Conservation (phyloP, 1,284 basidiomycete genomes). For the Fomitopsis schrenkii region DNA sequence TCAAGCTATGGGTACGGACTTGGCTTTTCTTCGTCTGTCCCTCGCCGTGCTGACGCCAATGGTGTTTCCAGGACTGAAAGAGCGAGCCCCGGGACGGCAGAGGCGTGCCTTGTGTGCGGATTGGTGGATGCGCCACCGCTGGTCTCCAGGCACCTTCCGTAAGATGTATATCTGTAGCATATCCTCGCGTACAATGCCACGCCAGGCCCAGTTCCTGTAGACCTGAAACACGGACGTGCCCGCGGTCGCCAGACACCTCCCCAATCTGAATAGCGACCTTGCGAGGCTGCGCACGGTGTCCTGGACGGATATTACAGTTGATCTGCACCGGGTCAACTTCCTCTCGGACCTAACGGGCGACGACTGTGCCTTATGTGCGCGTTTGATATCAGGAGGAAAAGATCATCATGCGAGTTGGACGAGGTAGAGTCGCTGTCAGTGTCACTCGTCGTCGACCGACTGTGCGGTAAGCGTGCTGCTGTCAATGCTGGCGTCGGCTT, state of each 20-base stretch:
- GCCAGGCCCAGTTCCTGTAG: background rate
- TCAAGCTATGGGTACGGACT: slow-evolving; percentile 82
- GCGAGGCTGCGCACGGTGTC: background rate
- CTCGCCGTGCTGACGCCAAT: background rate
- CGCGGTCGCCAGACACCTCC: background rate
- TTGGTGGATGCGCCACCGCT: background rate
- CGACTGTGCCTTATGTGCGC: background rate
- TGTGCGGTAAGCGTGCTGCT: background rate
- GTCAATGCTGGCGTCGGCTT: background rate
- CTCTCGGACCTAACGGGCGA: background rate
- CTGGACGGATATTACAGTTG: no score
- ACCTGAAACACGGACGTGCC: background rate
- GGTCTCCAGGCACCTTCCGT: background rate
- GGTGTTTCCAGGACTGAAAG: slow-evolving; percentile 2
- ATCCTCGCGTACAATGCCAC: background rate
- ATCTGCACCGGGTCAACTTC: no score
- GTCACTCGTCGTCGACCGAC: no score
- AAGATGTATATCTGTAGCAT: background rate
- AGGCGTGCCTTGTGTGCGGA: background rate
- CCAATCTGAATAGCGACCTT: background rate
- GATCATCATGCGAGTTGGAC: no score
- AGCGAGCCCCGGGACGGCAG: background rate
- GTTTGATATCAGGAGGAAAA: background rate
- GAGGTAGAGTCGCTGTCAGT: no score
- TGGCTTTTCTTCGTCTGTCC: background rate